Evolutionary conservation across 768 basidiomycete genomes (phyloP).

Genomic region (Ramaria rubella): DNA sequence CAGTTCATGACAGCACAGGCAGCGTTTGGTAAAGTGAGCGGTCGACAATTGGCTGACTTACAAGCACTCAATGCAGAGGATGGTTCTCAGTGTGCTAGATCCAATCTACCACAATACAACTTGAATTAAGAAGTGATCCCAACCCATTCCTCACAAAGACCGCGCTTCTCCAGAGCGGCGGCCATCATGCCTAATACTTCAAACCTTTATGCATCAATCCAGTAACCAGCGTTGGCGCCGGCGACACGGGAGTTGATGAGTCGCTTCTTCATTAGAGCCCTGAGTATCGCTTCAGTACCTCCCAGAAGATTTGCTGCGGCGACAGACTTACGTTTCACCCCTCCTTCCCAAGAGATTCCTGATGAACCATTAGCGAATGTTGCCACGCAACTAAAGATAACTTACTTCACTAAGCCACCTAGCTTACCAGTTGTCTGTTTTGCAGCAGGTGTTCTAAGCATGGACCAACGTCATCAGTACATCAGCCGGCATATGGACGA

Average conservation of each 20-base stretch:
- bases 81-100: too few species aligned
- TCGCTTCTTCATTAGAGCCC: constrained; percentile 2
- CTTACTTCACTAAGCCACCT: neutral
- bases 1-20: too few species aligned
- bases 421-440: neutral
- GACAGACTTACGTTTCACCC: neutral
- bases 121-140: too few species aligned
- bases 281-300: neutral
- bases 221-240: constrained; percentile 2
- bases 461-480: neutral
- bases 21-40: too few species aligned
- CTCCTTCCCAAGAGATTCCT: neutral
- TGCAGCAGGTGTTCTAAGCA: too few species aligned
- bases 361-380: neutral
- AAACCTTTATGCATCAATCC: constrained; percentile 1
- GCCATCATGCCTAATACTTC: too few species aligned
- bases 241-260: neutral
- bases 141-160: too few species aligned
- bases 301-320: too few species aligned
- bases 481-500: neutral
- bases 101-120: too few species aligned
- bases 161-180: too few species aligned
- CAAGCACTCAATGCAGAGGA: too few species aligned
- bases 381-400: neutral
- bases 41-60: too few species aligned